Evolutionary conservation across 495 filamentous ascomycete species (phyloP), one percentile per base, ranked within the genome.

Genomic region (Recurvomyces mirabilis): DNA sequence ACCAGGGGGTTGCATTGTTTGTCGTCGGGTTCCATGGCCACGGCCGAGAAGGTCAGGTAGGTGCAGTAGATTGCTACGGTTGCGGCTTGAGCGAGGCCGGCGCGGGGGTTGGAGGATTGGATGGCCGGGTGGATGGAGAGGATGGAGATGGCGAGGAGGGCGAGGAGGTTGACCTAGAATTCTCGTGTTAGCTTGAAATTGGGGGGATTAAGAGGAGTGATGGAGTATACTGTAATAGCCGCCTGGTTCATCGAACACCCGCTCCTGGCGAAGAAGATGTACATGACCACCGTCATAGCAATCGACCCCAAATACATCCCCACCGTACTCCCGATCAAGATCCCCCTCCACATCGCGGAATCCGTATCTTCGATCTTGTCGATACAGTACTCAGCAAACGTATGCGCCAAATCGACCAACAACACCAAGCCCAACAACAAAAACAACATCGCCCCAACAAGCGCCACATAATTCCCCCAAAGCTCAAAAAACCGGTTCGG

Each of bases 21-120:
- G 64, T 95, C 87, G 66, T 98, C 91, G 3, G 91, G 91, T 56
- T 98, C 89, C 91, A 98, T 96, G 43, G 84, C 89, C 1, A 98
- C 93, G 41, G 91, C 93, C 3, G 87, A 94, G 79, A 98, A 85
- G 55, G 91, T 98, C 34, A 98, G 77, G 60, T 98, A 98, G 35
- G 91, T 94, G 74, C 91, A 96, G 70, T 98, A 98, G 43, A 93
- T 74, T 1, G 89, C 85, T 24, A 98, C 91, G 81, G 96, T 96
- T 48, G 91, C 91, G 38, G 88, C 85, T 62, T 98, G 93, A 10
- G 91, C 89, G 49, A 98, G 71, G 35, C 91, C 91, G 15, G 91
- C 93, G 56, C 85, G 84, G 13, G 87, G 73, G 69, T 98, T 98
- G 65, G 78, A 82, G 57, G 87, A 86, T 66, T 98, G 91, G 38